Percentiles rank a stretch among this genome's conserved stretches.
phyloP scores from a whole-genome alignment of 371 early-diverging fungal genomes.

The Mycotypha africana region DNA sequence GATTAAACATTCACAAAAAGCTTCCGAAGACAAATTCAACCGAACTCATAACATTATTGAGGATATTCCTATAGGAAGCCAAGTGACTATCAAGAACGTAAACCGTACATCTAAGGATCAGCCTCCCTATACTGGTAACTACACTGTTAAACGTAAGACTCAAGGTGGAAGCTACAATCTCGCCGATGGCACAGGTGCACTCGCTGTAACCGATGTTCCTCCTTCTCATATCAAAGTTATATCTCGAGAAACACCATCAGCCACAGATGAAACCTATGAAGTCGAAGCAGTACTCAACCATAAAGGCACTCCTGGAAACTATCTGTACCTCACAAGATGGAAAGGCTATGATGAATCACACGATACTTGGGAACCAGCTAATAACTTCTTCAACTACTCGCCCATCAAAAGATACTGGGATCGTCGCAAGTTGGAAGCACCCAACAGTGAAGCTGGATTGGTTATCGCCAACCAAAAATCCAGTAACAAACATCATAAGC shows the following conservation, averaged over 20 bases:
- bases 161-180: constrained; percentile 2
- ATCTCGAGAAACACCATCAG: no score
- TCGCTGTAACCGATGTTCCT: neutral
- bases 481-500: no score
- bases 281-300: constrained; percentile 4
- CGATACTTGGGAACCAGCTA: constrained; percentile 5
- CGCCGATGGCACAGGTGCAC: neutral
- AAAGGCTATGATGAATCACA: constrained; percentile 1
- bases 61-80: constrained; percentile 1
- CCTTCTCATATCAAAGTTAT: no score
- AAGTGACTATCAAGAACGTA: neutral
- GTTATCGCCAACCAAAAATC: no score
- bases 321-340: constrained; percentile 5
- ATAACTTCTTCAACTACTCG: neutral
- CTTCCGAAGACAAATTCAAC: neutral
- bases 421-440: no score
- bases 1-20: neutral
- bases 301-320: neutral
- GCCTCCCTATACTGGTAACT: constrained; percentile 2
- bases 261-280: constrained; percentile 2
- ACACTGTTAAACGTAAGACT: neutral
- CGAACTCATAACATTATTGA: neutral
- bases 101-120: neutral
- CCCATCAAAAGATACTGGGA: constrained; percentile 5
- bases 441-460: no score